Evolutionary conservation across 108 stramenopile species (phyloP).

Genomic region (Skeletonema tropicum): DNA sequence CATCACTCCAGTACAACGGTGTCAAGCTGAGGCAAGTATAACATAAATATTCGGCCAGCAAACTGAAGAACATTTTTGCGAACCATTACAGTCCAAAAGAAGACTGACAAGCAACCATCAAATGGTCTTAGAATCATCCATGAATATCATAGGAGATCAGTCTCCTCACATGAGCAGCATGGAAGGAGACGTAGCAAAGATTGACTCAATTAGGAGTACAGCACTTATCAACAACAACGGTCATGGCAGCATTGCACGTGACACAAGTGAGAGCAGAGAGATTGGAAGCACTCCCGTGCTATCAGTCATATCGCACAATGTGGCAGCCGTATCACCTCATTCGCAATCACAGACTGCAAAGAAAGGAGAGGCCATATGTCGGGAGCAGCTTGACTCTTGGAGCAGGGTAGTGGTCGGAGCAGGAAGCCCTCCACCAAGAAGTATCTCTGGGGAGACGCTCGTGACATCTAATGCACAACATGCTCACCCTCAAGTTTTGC

Average conservation of each 20-base stretch:
- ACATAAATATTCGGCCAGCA: neutral
- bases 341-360: constrained; percentile 1
- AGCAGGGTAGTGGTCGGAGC: constrained; percentile 28
- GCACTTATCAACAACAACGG: neutral
- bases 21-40: neutral
- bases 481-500: constrained; percentile 6
- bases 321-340: neutral
- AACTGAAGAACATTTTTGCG: neutral
- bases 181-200: constrained; percentile 37
- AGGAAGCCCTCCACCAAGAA: neutral
- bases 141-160: constrained; percentile 6
- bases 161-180: constrained; percentile 50
- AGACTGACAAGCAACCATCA: neutral
- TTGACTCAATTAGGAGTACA: constrained; percentile 18
- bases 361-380: constrained; percentile 21
- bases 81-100: neutral
- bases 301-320: constrained; percentile 6
- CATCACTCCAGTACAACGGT: neutral
- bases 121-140: neutral
- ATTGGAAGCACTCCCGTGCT: constrained; percentile 2
- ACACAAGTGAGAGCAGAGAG: constrained; percentile 10
- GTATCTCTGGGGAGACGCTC: constrained; percentile 36
- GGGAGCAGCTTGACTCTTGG: constrained; percentile 27
- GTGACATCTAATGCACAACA: constrained; percentile 37
- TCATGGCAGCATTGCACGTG: constrained; percentile 8